Conservation (phyloP, 495 filamentous ascomycete species). For the Mytilinidion resinicola region DNA sequence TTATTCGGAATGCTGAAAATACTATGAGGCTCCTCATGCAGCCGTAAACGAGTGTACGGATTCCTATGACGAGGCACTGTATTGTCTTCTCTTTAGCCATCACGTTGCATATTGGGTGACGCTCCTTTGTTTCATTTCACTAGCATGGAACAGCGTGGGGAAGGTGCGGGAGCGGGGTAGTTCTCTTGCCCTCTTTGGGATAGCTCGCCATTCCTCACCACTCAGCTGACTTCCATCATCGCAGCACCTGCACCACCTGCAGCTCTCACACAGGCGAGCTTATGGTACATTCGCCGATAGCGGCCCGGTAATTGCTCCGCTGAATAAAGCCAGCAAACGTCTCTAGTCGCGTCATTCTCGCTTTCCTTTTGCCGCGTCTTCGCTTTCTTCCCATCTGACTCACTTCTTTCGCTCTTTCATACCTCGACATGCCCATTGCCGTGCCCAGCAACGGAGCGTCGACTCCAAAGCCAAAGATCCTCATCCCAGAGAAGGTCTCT, state of each 20-base stretch:
- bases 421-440: slow-evolving; percentile 16
- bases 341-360: neutral
- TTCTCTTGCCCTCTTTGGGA: neutral
- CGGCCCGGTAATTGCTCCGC: neutral
- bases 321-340: neutral
- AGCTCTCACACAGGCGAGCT: neutral
- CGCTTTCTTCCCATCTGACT: neutral
- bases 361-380: neutral
- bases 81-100: too few relatives aligned
- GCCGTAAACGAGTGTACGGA: too few relatives aligned
- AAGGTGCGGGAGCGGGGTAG: slow-evolving; percentile 22
- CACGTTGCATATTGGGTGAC: too few relatives aligned
- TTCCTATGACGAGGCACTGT: too few relatives aligned
- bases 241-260: neutral
- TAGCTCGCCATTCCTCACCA: too few relatives aligned
- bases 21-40: too few relatives aligned
- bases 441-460: slow-evolving; percentile 21
- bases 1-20: too few relatives aligned
- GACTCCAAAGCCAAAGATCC: slow-evolving; percentile 47
- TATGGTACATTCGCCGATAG: slow-evolving; percentile 1
- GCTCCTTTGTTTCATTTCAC: too few relatives aligned
- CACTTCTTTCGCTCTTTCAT: neutral
- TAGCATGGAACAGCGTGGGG: slow-evolving; percentile 14
- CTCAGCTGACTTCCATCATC: too few relatives aligned
- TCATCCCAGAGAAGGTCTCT: slow-evolving; percentile 69